These are phyloP conservation scores for Calonectria ilicicola DNA, from an alignment of 2,329 filamentous ascomycete species.

Conservation along the genomic window DNA sequence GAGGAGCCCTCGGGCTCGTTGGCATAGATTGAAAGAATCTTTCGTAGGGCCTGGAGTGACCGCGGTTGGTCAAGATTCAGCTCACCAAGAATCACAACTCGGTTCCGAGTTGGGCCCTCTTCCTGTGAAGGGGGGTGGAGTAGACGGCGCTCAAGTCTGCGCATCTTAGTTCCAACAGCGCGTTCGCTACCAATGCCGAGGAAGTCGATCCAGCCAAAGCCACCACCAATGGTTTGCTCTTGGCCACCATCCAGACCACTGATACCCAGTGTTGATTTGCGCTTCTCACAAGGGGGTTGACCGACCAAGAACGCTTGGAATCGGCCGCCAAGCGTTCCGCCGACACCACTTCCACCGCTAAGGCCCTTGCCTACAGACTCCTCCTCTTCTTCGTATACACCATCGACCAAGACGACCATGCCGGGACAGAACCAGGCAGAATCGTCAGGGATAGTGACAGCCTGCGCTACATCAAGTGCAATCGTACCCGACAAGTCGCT, in stretches of 20 bases:
- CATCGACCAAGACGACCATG: constrained; percentile 95
- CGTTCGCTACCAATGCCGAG: constrained; percentile 91
- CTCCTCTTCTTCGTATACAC: constrained; percentile 96
- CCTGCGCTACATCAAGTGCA: constrained; percentile 82
- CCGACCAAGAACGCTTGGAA: constrained; percentile 93
- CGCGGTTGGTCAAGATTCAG: constrained; percentile 86
- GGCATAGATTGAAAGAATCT: constrained; percentile 81
- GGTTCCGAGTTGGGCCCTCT: constrained; percentile 55
- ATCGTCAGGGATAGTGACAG: constrained; percentile 84
- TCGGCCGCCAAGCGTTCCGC: constrained; percentile 90
- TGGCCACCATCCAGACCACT: constrained; percentile 68
- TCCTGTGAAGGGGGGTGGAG: constrained; percentile 58
- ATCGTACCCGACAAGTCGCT: constrained; percentile 92
- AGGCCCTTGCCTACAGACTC: constrained; percentile 76
- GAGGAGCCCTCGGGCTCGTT: constrained; percentile 71
- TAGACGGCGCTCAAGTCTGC: constrained; percentile 78
- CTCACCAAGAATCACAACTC: constrained; percentile 84
- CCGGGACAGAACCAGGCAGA: constrained; percentile 94
- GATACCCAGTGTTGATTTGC: constrained; percentile 82
- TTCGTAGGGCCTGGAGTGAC: constrained; percentile 84
- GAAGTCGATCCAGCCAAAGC: constrained; percentile 98
- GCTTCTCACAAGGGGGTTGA: constrained; percentile 89
- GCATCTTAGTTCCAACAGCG: constrained; percentile 85
- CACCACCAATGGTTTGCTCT: constrained; percentile 76
- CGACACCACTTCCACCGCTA: constrained; percentile 83